Conservation (phyloP, 768 basidiomycete genomes). For the Rhodotorula sphaerocarpa region DNA sequence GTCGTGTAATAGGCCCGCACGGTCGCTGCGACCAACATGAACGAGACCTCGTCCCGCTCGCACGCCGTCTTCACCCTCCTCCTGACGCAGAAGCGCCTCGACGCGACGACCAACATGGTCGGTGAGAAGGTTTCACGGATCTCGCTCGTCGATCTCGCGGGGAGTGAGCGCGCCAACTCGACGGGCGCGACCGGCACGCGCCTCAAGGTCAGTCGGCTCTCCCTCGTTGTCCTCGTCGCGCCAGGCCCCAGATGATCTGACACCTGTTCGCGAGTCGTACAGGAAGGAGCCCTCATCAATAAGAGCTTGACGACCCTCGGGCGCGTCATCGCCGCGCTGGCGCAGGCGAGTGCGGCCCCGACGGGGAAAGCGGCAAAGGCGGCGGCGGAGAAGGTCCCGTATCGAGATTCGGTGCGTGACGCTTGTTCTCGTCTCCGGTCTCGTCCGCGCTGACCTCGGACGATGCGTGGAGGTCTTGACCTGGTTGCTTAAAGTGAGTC, state of each 20-base stretch:
- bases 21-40: slow-evolving; percentile 99
- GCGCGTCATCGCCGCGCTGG: slow-evolving; percentile 90
- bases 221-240: neutral
- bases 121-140: slow-evolving; percentile 99
- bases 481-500: slow-evolving; percentile 94
- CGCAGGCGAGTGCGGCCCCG: slow-evolving; percentile 51
- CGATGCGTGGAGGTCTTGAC: slow-evolving; percentile 64
- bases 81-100: slow-evolving; percentile 83
- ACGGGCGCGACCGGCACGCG: slow-evolving; percentile 95
- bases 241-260: neutral
- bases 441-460: too few species aligned
- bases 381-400: slow-evolving; percentile 87
- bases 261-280: neutral
- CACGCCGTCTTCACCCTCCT: slow-evolving; percentile 97
- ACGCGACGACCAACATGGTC: slow-evolving; percentile 72
- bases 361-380: slow-evolving; percentile 70
- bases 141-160: slow-evolving; percentile 91
- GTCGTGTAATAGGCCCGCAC: slow-evolving; percentile 58
- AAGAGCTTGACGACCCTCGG: slow-evolving; percentile 96
- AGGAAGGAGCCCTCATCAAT: slow-evolving; percentile 64
- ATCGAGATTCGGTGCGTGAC: slow-evolving; percentile 82
- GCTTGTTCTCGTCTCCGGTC: neutral
- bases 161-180: slow-evolving; percentile 92
- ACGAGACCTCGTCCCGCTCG: slow-evolving; percentile 92
- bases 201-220: slow-evolving; percentile 68